Conservation (phyloP, 176 grass and related monocot genomes). For the Cocos nucifera region DNA sequence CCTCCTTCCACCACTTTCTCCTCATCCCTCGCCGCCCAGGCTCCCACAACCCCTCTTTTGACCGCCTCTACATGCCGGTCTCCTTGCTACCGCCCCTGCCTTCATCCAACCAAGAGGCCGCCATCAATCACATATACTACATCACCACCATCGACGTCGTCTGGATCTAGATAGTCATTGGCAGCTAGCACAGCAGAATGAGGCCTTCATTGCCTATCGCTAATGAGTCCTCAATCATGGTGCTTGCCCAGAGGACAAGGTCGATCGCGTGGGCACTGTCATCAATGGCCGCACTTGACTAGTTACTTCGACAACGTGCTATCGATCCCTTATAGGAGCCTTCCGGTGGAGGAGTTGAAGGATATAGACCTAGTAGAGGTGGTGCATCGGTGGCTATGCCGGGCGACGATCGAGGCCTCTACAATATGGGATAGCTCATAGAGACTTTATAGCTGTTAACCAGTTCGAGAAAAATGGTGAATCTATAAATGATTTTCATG, state of each 20-base stretch:
- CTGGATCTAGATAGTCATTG: conserved; percentile 14
- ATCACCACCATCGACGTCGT: conserved; percentile 26
- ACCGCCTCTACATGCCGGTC: conserved; percentile 34
- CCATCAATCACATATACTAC: conserved; percentile 59
- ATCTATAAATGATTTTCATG: too few species aligned
- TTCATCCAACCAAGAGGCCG: not conserved
- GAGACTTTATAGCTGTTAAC: too few species aligned
- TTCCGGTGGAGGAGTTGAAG: conserved; percentile 1
- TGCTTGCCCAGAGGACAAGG: not conserved
- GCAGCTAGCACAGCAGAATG: conserved; percentile 36
- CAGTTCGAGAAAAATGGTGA: too few species aligned
- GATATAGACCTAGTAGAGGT: conserved; percentile 28
- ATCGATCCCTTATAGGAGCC: conserved; percentile 39
- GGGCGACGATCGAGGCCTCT: conserved; percentile 19
- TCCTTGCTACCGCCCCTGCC: conserved; percentile 22
- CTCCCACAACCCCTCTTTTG: conserved; percentile 11
- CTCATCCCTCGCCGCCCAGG: conserved; percentile 30
- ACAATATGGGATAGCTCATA: too few species aligned
- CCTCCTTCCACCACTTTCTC: conserved; percentile 39
- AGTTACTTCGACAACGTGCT: conserved; percentile 64
- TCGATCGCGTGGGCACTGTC: conserved; percentile 45
- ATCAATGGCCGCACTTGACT: conserved; percentile 48
- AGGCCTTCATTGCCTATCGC: conserved; percentile 59
- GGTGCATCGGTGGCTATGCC: conserved; percentile 43
- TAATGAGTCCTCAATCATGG: conserved; percentile 38